Base-by-base conservation (phyloP, 441 rosid genomes). In the Breynia disticha region DNA sequence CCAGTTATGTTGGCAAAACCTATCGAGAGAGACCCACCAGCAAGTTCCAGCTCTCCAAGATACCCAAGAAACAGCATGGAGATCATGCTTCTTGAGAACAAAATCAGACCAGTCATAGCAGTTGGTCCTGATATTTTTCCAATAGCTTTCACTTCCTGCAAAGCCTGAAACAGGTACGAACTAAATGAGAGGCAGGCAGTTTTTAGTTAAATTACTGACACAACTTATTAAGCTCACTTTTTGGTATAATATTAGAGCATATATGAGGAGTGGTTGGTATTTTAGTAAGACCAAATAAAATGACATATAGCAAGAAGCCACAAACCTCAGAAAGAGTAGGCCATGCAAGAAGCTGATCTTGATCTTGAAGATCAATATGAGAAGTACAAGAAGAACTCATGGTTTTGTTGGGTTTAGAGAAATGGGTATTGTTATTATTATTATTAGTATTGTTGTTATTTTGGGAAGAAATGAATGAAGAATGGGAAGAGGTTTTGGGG, bases 1-100 rank as follows among this genome's bases (percentile, higher is more conserved):
- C 98, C 98, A 0, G 98, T 86, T 65, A 93, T 93, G 75, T 93
- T 93, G 5, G 99, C 99, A 22, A 93, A 85, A 20, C 96, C 97
- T 18, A 87, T 83, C 61, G 97, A 72, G 19, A 93, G 95, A 22
- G 99, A 89, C 24, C 97, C 99, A 4, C 90, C 99, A 1, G 99
- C 99, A 11, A 93, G 87, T 71, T 86, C 89, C 35, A 89, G 87
- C 64, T 93, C 89, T 2, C 99, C 99, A 12, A 93, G 93, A 72
- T 83, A 76, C 14, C 97, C 99, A 0, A 93, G 95, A 62, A 93
- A 93, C 20, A 93, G 76, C 97, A 87, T 89, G 62, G 97, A 89
- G 76, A 93, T 89, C 90, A 89, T 74, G 42, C 96, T 85, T 73
- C 95, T 81, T 42, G 96, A 80, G 67, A 83, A 93, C 44, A 89